phyloP scores from a whole-genome alignment of 352 stramenopile species.

The Pythium rhizo-oryzae region DNA sequence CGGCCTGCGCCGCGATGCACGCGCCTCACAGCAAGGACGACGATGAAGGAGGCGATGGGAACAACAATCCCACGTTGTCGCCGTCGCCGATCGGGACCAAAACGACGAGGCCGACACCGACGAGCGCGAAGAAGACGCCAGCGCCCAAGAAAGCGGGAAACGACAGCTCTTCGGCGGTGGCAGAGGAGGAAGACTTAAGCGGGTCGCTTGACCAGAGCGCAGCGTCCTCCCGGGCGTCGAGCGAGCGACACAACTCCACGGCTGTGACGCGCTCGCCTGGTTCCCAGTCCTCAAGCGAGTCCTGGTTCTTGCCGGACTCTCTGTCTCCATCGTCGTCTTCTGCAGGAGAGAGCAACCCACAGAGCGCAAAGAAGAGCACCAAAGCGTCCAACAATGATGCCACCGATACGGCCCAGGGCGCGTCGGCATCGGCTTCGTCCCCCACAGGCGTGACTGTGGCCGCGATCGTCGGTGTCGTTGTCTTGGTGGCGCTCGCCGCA shows the following conservation, averaged over 20 bases:
- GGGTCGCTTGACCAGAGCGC: background rate
- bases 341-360: background rate
- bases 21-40: background rate
- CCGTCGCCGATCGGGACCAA: background rate
- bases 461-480: background rate
- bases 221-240: too few species aligned
- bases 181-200: background rate
- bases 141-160: background rate
- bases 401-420: background rate
- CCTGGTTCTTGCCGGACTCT: background rate
- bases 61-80: background rate
- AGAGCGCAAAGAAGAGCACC: background rate
- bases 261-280: too few species aligned
- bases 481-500: background rate
- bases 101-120: background rate
- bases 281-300: too few species aligned
- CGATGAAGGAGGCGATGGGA: too few species aligned
- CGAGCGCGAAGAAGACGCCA: background rate
- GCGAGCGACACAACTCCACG: too few species aligned
- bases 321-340: background rate
- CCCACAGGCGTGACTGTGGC: background rate
- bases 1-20: background rate
- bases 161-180: background rate
- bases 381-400: background rate
- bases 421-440: background rate